A percentile compares a stretch with the other conserved stretches of the same genome.
These are phyloP conservation scores for Trifolium pratense DNA, from an alignment of 306 rosid species.

Conservation along the genomic window DNA sequence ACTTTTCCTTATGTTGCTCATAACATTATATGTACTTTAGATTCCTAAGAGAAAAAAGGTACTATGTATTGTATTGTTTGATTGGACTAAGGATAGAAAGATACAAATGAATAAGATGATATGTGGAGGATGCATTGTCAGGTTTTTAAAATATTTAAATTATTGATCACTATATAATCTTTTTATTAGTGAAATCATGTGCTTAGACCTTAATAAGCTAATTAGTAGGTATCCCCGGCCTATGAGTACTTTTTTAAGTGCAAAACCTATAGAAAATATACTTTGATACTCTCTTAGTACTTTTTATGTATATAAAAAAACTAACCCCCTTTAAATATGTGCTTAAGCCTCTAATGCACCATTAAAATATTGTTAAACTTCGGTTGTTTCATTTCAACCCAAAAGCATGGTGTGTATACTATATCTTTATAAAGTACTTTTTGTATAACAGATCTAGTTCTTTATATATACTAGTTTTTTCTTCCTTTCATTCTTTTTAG, in stretches of 20 bases:
- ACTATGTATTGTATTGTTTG: neutral
- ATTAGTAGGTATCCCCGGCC: conserved; percentile 24
- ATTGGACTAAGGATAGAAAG: conserved; percentile 24
- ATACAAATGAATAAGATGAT: conserved; percentile 36
- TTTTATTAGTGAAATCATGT: conserved; percentile 19
- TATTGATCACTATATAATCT: conserved; percentile 16
- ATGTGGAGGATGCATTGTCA: conserved; percentile 12
- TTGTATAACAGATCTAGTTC: conserved; percentile 20
- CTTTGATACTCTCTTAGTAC: conserved; percentile 29
- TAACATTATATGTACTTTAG: neutral
- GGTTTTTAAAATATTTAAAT: neutral
- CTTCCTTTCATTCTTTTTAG: conserved; percentile 6
- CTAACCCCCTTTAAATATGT: conserved; percentile 47
- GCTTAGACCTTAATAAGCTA: conserved; percentile 48
- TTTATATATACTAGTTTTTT: conserved; percentile 38
- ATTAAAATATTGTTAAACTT: conserved; percentile 33
- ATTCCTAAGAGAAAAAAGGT: neutral
- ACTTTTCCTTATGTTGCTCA: neutral
- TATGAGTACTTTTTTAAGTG: conserved; percentile 13
- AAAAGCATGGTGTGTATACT: conserved; percentile 35
- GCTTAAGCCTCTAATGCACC: conserved; percentile 39
- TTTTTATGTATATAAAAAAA: conserved; percentile 30
- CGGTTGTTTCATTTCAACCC: conserved; percentile 40
- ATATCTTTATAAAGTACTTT: conserved; percentile 31
- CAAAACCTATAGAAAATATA: conserved; percentile 22